phyloP scores from a whole-genome alignment of 768 basidiomycete genomes.

The Leccinum imitatum region DNA sequence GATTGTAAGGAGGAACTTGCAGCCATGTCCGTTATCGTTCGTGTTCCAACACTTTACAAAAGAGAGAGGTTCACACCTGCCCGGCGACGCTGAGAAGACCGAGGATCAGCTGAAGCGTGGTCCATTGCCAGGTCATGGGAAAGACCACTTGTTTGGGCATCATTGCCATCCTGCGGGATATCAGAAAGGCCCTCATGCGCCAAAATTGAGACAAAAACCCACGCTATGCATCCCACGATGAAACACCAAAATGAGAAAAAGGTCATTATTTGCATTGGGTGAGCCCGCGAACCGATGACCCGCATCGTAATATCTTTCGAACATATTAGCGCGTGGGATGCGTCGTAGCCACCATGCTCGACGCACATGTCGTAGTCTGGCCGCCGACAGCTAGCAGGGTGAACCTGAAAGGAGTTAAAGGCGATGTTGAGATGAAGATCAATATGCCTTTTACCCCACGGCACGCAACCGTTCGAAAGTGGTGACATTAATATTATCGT shows the following conservation, averaged over 20 bases:
- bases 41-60: not conserved
- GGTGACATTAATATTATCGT: slow-evolving; percentile 8
- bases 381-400: slow-evolving; percentile 67
- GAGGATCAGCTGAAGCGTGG: slow-evolving; percentile 12
- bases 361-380: slow-evolving; percentile 67
- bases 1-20: slow-evolving; percentile 51
- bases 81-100: slow-evolving; percentile 16
- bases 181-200: not conserved
- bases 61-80: slow-evolving; percentile 14
- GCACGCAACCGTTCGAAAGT: slow-evolving; percentile 50
- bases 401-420: slow-evolving; percentile 38
- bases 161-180: slow-evolving; percentile 10
- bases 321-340: not conserved
- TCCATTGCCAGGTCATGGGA: slow-evolving; percentile 21
- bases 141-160: slow-evolving; percentile 11
- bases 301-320: slow-evolving; percentile 50
- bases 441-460: slow-evolving; percentile 45
- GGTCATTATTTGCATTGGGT: slow-evolving; percentile 67
- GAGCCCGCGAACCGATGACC: slow-evolving; percentile 73
- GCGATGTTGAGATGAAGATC: not conserved
- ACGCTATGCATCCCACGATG: slow-evolving; percentile 15
- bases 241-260: slow-evolving; percentile 65
- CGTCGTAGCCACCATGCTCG: not conserved
- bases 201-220: not conserved
- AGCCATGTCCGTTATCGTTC: not conserved